Percentiles rank a stretch among this genome's conserved stretches.
These are phyloP conservation scores for Coprinopsis marcescibilis DNA, from an alignment of 768 basidiomycete species.

Conservation along the genomic window DNA sequence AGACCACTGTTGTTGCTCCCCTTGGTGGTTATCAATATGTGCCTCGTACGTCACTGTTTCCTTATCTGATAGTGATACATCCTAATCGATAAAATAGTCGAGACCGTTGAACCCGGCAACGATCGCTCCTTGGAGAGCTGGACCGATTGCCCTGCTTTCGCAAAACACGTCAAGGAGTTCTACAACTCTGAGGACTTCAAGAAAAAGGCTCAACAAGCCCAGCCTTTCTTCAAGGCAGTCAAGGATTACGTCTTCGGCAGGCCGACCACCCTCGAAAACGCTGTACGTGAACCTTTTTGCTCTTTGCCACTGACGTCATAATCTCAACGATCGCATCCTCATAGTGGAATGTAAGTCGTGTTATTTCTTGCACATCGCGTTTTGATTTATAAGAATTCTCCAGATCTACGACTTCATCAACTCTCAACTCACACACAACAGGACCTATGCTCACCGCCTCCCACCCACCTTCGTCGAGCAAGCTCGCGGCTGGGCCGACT, in stretches of 20 bases:
- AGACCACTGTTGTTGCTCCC: constrained; percentile 63
- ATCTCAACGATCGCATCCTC: constrained; percentile 16
- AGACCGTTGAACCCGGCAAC: constrained; percentile 82
- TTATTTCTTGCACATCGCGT: constrained; percentile 3
- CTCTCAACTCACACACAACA: constrained; percentile 75
- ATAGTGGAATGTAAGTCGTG: constrained; percentile 69
- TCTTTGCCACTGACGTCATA: neutral
- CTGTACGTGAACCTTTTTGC: constrained; percentile 37
- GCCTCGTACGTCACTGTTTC: constrained; percentile 43
- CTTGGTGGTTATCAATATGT: constrained; percentile 84
- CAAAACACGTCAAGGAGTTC: constrained; percentile 56
- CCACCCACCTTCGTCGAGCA: constrained; percentile 76
- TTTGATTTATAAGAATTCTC: constrained; percentile 10
- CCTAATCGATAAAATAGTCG: too few species aligned
- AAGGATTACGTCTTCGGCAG: constrained; percentile 71
- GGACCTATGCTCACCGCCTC: constrained; percentile 71
- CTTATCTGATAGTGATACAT: neutral
- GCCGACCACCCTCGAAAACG: constrained; percentile 61
- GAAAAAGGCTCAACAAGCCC: constrained; percentile 46
- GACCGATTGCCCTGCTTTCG: constrained; percentile 58
- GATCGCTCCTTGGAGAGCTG: constrained; percentile 82
- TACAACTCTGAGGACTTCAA: constrained; percentile 65
- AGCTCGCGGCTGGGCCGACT: constrained; percentile 69
- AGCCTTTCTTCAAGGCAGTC: constrained; percentile 58
- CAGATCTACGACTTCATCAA: constrained; percentile 77